Evolutionary conservation across 768 basidiomycete genomes (phyloP).

Genomic region (Hericium erinaceus): DNA sequence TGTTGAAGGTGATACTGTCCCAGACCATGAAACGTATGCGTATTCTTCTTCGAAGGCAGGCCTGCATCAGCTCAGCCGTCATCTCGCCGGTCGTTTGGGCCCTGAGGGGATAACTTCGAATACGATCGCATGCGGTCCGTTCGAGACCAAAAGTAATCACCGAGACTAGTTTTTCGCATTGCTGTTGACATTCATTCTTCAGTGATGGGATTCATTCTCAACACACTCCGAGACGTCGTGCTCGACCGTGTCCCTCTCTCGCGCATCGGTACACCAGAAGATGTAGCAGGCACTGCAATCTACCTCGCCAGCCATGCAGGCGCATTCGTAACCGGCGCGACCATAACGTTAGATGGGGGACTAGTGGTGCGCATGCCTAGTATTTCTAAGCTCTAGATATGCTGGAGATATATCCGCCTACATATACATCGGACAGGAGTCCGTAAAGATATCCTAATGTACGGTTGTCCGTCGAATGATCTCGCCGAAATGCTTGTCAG

Average conservation of each 20-base stretch:
- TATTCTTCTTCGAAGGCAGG: slow-evolving; percentile 60
- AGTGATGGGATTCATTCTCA: slow-evolving; percentile 51
- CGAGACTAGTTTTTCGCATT: neutral
- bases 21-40: slow-evolving; percentile 52
- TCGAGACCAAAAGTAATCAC: slow-evolving; percentile 25
- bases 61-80: slow-evolving; percentile 48
- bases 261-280: slow-evolving; percentile 53
- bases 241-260: slow-evolving; percentile 35
- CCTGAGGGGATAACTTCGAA: slow-evolving; percentile 51
- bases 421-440: no score
- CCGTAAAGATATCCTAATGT: no score
- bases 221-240: slow-evolving; percentile 34
- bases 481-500: no score
- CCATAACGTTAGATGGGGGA: slow-evolving; percentile 56
- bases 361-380: slow-evolving; percentile 30
- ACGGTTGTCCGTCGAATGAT: no score
- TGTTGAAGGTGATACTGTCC: slow-evolving; percentile 46
- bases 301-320: slow-evolving; percentile 55
- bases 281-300: slow-evolving; percentile 53
- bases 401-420: no score
- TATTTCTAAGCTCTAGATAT: slow-evolving; percentile 21
- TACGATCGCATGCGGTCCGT: slow-evolving; percentile 47
- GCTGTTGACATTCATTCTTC: neutral
- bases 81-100: slow-evolving; percentile 48
- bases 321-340: slow-evolving; percentile 55